A percentile compares a stretch with the other conserved stretches of the same genome.
Evolutionary conservation across 164 flowering plant genomes (phyloP).

Genomic region (Tinospora cordifolia): DNA sequence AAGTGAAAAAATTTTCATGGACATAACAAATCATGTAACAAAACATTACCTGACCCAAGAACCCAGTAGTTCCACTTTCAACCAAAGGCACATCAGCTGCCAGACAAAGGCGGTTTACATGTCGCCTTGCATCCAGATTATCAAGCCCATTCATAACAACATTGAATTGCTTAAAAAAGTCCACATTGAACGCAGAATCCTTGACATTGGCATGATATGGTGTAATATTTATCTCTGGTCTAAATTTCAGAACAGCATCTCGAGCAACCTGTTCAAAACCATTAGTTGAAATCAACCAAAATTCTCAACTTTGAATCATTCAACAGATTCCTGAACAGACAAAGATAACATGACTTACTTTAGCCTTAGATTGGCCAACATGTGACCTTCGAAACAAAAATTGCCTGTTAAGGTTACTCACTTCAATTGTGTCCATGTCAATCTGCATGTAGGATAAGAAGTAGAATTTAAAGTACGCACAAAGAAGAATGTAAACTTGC

Average conservation of each 20-base stretch:
- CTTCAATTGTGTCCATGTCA: constrained; percentile 99
- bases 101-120: constrained; percentile 93
- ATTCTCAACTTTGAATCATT: background rate
- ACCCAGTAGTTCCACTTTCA: constrained; percentile 99
- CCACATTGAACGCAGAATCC: constrained; percentile 79
- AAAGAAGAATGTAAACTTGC: background rate
- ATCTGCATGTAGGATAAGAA: constrained; percentile 44
- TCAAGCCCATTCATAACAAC: constrained; percentile 96
- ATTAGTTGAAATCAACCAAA: constrained; percentile 6
- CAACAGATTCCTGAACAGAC: background rate
- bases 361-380: constrained; percentile 95
- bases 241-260: constrained; percentile 83
- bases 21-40: constrained; percentile 4
- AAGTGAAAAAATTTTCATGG: background rate
- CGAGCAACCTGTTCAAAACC: constrained; percentile 73
- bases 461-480: background rate
- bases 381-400: constrained; percentile 81
- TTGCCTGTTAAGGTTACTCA: constrained; percentile 91
- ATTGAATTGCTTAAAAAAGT: constrained; percentile 82
- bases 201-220: constrained; percentile 94
- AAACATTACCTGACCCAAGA: constrained; percentile 79
- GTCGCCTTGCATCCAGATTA: constrained; percentile 92
- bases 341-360: constrained; percentile 37
- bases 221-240: constrained; percentile 73
- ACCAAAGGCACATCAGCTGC: constrained; percentile 92